Conservation (phyloP, 2,329 filamentous ascomycete genomes). For the Alternaria sp. region DNA sequence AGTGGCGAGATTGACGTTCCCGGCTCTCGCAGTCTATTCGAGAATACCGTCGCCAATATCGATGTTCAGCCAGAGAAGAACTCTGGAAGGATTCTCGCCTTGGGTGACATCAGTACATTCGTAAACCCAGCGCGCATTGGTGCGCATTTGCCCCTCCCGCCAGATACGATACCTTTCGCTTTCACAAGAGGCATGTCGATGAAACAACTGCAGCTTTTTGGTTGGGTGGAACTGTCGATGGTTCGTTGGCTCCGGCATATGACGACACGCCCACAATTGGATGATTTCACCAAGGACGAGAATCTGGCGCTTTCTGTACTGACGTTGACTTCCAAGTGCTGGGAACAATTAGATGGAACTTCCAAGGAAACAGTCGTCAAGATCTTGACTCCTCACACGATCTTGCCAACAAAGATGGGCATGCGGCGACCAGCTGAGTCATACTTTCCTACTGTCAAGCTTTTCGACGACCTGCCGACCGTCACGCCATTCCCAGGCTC, state of each 20-base stretch:
- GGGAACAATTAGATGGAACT: constrained; percentile 76
- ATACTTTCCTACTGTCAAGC: constrained; percentile 91
- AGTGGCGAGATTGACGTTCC: constrained; percentile 75
- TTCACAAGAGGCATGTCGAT: constrained; percentile 75
- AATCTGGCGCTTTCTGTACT: constrained; percentile 81
- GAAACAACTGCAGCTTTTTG: constrained; percentile 77
- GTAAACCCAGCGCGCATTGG: constrained; percentile 81
- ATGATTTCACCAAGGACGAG: constrained; percentile 71
- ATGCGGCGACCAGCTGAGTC: constrained; percentile 87
- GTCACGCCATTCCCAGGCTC: constrained; percentile 76
- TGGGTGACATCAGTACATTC: constrained; percentile 78
- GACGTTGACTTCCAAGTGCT: constrained; percentile 83
- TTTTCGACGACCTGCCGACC: constrained; percentile 92
- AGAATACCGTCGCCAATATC: constrained; percentile 78
- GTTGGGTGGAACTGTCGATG: constrained; percentile 86
- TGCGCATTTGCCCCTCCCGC: constrained; percentile 79
- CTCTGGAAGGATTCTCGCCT: constrained; percentile 75
- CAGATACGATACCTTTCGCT: constrained; percentile 82
- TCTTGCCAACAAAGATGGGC: constrained; percentile 89
- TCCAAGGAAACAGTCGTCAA: constrained; percentile 72
- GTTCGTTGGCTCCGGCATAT: constrained; percentile 86
- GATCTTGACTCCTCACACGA: constrained; percentile 71
- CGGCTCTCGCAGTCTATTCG: constrained; percentile 74
- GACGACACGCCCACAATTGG: constrained; percentile 64
- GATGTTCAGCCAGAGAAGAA: constrained; percentile 59